These are phyloP conservation scores for Irpex sp. DNA, from an alignment of 1,284 basidiomycete genomes.

Conservation along the genomic window DNA sequence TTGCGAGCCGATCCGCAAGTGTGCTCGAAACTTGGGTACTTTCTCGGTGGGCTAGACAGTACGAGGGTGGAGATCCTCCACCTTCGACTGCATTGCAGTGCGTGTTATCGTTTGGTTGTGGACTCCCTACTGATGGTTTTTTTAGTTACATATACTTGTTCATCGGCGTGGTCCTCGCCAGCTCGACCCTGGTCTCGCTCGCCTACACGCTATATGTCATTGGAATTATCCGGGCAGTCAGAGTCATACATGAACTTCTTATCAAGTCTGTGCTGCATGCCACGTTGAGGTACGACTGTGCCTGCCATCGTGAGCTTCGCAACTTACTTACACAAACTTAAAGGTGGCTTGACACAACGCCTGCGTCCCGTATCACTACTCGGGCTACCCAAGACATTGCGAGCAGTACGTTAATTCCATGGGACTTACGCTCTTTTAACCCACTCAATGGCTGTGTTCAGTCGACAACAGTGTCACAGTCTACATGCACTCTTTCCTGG, in stretches of 20 bases:
- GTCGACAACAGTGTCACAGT: slow-evolving; percentile 16
- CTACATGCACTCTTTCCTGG: slow-evolving; percentile 19
- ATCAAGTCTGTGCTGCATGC: no score
- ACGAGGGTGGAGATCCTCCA: slow-evolving; percentile 18
- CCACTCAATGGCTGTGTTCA: slow-evolving; percentile 27
- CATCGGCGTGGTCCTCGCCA: slow-evolving; percentile 25
- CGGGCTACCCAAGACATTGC: slow-evolving; percentile 53
- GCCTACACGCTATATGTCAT: slow-evolving; percentile 30
- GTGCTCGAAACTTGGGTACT: slow-evolving; percentile 12
- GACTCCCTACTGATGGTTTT: slow-evolving; percentile 8
- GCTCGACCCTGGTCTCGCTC: slow-evolving; percentile 21
- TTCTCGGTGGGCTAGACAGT: slow-evolving; percentile 16
- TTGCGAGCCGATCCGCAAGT: background rate
- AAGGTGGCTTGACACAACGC: slow-evolving; percentile 38
- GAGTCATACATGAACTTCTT: slow-evolving; percentile 49
- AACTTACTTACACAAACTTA: no score
- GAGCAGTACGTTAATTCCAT: slow-evolving; percentile 23
- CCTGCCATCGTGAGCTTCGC: background rate
- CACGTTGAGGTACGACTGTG: slow-evolving; percentile 35
- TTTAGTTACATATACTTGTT: slow-evolving; percentile 39
- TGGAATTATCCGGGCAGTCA: slow-evolving; percentile 46
- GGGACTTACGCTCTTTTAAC: slow-evolving; percentile 23
- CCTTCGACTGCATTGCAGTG: slow-evolving; percentile 14
- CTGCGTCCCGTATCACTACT: slow-evolving; percentile 48
- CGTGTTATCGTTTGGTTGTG: background rate